Conservation (phyloP, 2,329 filamentous ascomycete genomes). For the Colletotrichum sp. region DNA sequence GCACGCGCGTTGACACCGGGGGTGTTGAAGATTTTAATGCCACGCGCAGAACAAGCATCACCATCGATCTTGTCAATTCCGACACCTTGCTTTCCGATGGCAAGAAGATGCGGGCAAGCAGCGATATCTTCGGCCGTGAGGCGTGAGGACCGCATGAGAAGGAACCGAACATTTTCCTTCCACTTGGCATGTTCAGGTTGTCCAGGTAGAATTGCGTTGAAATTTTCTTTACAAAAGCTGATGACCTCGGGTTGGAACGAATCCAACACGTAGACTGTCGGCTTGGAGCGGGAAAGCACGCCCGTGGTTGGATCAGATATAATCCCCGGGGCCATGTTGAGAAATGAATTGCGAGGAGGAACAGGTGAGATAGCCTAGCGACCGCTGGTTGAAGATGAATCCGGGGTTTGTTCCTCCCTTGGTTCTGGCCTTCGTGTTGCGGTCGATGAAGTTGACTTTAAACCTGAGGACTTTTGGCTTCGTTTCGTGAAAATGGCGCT, state of each 20-base stretch:
- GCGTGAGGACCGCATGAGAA: conserved; percentile 41
- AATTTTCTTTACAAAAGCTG: conserved; percentile 37
- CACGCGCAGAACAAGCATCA: conserved; percentile 38
- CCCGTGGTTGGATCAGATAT: neutral
- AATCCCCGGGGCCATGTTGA: neutral
- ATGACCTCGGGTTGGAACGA: conserved; percentile 40
- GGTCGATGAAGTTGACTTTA: neutral
- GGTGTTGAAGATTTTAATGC: conserved; percentile 51
- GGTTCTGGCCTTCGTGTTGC: neutral
- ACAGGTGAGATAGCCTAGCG: neutral
- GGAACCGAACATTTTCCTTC: conserved; percentile 42
- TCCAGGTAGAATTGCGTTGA: conserved; percentile 40
- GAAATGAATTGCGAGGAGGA: neutral
- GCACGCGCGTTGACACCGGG: conserved; percentile 49
- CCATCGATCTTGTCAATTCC: conserved; percentile 52
- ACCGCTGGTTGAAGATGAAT: neutral
- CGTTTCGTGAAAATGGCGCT: neutral
- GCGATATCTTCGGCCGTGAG: conserved; percentile 43
- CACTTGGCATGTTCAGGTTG: conserved; percentile 41
- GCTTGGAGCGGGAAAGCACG: conserved; percentile 27
- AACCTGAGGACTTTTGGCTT: neutral
- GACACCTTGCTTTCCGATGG: conserved; percentile 52
- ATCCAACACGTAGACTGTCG: conserved; percentile 45
- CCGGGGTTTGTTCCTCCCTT: neutral
- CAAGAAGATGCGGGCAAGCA: conserved; percentile 38